Evolutionary conservation across 2,329 filamentous ascomycete genomes (phyloP).

Genomic region (Cladophialophora bantiana): DNA sequence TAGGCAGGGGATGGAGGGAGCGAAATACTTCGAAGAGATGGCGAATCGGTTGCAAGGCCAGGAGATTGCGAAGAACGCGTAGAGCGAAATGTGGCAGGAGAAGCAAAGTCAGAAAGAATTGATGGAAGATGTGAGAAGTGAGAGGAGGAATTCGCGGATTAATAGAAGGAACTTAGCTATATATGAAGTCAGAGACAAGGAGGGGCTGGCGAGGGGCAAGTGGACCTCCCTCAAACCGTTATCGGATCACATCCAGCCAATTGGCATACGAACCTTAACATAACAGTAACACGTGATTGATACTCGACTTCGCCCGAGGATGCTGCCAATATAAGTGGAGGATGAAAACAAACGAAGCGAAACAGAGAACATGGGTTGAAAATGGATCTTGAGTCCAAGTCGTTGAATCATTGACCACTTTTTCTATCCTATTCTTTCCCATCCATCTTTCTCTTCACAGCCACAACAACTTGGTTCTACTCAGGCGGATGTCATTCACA

Average conservation of each 20-base stretch:
- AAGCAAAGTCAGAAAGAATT: neutral
- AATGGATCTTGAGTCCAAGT: too few relatives aligned
- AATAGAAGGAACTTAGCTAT: neutral
- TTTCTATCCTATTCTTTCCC: too few relatives aligned
- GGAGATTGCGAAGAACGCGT: neutral
- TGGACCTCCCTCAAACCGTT: neutral
- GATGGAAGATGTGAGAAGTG: too few relatives aligned
- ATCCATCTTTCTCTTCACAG: too few relatives aligned
- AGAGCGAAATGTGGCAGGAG: neutral
- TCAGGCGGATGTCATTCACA: neutral
- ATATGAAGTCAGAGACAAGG: neutral
- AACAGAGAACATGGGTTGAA: too few relatives aligned
- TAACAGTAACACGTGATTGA: too few relatives aligned
- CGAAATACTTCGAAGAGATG: neutral
- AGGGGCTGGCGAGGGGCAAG: constrained; percentile 2
- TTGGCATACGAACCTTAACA: too few relatives aligned
- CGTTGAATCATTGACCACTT: too few relatives aligned
- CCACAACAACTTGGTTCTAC: neutral
- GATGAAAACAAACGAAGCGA: too few relatives aligned
- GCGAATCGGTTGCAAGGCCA: neutral
- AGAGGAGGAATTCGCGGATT: neutral
- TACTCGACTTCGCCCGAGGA: too few relatives aligned
- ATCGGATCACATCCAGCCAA: neutral
- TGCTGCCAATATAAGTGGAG: too few relatives aligned
- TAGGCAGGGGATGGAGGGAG: neutral